A percentile compares a stretch with the other conserved stretches of the same genome.
Conservation (phyloP, 176 grass and related monocot species). For the Saccharum spontaneum region DNA sequence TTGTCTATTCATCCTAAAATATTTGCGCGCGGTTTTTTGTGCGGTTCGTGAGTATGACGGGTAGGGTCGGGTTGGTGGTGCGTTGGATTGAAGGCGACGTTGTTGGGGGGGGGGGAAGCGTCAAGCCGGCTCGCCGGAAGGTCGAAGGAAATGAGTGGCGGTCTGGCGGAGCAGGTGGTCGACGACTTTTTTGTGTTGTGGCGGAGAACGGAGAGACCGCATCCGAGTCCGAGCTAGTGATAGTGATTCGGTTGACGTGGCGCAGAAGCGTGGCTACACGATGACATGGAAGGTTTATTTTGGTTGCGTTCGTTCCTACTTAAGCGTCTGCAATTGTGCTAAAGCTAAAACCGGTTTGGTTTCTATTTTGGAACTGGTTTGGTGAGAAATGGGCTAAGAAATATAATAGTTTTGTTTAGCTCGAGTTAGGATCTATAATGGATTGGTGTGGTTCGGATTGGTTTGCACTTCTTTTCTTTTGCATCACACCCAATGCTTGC, state of each 20-base stretch:
- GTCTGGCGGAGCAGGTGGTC: background rate
- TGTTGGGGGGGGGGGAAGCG: background rate
- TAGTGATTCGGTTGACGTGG: background rate
- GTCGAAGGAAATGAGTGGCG: background rate
- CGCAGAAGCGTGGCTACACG: background rate
- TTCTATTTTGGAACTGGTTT: too few species aligned
- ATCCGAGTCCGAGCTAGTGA: background rate
- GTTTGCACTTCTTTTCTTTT: too few species aligned
- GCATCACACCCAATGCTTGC: too few species aligned
- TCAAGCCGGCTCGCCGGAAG: conserved; percentile 7
- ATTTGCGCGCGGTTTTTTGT: background rate
- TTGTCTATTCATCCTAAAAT: background rate
- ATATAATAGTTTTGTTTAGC: too few species aligned
- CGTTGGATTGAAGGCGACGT: background rate
- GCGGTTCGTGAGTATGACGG: background rate
- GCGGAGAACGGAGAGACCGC: background rate
- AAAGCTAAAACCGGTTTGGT: too few species aligned
- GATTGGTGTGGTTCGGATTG: too few species aligned
- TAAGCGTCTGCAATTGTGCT: too few species aligned
- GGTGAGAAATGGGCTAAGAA: too few species aligned
- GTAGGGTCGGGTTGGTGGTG: background rate
- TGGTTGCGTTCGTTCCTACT: too few species aligned
- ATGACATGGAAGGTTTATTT: background rate
- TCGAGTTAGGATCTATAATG: too few species aligned
- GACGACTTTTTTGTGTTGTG: background rate